Conservation (phyloP, 2,329 filamentous ascomycete genomes). For the Fusarium pilosicola region DNA sequence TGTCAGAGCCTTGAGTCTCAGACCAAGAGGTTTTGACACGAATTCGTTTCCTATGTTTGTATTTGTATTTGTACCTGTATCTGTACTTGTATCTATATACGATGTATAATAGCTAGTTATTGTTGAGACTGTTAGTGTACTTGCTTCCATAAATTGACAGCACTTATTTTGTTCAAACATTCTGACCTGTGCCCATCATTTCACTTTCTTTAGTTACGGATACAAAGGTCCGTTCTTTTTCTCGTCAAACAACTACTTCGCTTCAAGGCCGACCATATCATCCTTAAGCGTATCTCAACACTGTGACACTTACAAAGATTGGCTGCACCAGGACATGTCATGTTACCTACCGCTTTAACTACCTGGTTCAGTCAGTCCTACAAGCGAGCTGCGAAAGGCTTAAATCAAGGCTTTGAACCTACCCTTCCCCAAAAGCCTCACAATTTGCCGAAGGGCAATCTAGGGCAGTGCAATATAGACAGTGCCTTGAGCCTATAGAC, state of each 20-base stretch:
- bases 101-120: constrained; percentile 17
- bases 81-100: background rate
- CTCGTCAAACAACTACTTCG: background rate
- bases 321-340: background rate
- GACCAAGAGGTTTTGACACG: background rate
- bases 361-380: background rate
- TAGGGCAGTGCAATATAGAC: background rate
- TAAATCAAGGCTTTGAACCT: background rate
- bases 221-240: background rate
- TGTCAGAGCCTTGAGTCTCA: background rate
- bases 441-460: background rate
- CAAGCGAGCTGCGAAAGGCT: background rate
- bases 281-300: background rate
- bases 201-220: background rate
- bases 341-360: background rate
- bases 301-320: background rate
- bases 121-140: background rate
- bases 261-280: background rate
- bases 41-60: constrained; percentile 19
- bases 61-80: background rate
- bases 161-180: background rate
- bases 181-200: background rate
- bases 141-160: constrained; percentile 12
- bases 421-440: background rate
- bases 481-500: background rate